Conservation (phyloP, 257 asterid genomes). For the Ehretia macrophylla region DNA sequence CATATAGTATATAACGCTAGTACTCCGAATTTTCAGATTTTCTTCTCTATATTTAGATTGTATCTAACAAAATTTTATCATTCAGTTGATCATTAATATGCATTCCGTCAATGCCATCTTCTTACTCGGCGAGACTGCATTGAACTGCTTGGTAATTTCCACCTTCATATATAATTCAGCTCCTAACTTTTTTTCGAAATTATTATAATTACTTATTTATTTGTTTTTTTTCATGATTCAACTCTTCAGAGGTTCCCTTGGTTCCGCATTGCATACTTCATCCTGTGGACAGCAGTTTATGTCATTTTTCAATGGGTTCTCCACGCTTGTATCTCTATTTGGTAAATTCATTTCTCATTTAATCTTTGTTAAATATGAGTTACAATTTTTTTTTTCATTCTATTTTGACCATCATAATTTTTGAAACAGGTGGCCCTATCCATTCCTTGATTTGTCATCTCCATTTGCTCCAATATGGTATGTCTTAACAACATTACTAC, state of each 20-base stretch:
- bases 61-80: background rate
- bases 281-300: constrained; percentile 67
- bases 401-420: background rate
- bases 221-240: background rate
- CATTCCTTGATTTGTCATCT: constrained; percentile 86
- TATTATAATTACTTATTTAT: background rate
- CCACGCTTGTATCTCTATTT: constrained; percentile 65
- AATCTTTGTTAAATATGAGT: background rate
- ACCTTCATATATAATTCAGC: background rate
- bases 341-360: constrained; percentile 34
- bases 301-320: constrained; percentile 77
- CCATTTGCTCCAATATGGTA: constrained; percentile 91
- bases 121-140: constrained; percentile 78
- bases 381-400: no score
- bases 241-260: constrained; percentile 88
- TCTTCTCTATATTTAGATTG: background rate
- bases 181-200: background rate
- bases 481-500: constrained; percentile 6
- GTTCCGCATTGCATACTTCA: constrained; percentile 84
- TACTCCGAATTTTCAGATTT: no score
- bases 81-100: constrained; percentile 91
- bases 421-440: constrained; percentile 92
- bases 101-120: constrained; percentile 81
- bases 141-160: constrained; percentile 65
- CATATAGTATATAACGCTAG: no score